Evolutionary conservation across 2,329 filamentous ascomycete genomes (phyloP).

Genomic region (Fusarium luffae): DNA sequence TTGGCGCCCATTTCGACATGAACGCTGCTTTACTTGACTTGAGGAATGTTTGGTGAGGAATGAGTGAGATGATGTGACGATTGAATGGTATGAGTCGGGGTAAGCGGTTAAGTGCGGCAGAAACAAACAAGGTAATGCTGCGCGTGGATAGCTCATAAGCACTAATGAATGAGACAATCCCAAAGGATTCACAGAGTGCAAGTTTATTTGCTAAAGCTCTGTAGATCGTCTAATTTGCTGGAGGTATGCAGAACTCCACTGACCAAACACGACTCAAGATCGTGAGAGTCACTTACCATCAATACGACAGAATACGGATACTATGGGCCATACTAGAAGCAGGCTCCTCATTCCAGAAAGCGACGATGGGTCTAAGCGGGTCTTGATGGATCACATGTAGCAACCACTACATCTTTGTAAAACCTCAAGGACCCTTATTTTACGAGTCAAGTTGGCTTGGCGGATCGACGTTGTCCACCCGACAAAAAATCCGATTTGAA

Average conservation of each 20-base stretch:
- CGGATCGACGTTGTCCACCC: background rate
- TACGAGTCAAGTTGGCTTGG: conserved; percentile 6
- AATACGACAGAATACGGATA: background rate
- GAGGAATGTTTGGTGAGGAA: conserved; percentile 4
- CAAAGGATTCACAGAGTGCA: background rate
- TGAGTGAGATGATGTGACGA: conserved; percentile 8
- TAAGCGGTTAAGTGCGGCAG: conserved; percentile 24
- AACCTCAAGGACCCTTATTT: background rate
- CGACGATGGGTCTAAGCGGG: background rate
- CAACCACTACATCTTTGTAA: background rate
- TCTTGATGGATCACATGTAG: background rate
- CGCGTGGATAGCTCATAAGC: conserved; percentile 9
- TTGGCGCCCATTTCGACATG: conserved; percentile 55
- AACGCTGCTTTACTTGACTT: conserved; percentile 26
- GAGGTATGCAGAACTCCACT: background rate
- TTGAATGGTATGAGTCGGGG: background rate
- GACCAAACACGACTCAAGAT: background rate
- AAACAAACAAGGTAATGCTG: conserved; percentile 10
- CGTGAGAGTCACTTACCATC: background rate
- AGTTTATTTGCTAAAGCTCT: background rate
- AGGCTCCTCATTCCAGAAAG: background rate
- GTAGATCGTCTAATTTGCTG: no score
- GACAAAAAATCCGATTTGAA: background rate
- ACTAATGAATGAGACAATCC: background rate
- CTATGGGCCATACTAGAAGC: background rate